Percentiles rank a stretch among this genome's conserved stretches.
These are phyloP conservation scores for Boechera stricta DNA, from an alignment of 345 rosid genomes.

Conservation along the genomic window DNA sequence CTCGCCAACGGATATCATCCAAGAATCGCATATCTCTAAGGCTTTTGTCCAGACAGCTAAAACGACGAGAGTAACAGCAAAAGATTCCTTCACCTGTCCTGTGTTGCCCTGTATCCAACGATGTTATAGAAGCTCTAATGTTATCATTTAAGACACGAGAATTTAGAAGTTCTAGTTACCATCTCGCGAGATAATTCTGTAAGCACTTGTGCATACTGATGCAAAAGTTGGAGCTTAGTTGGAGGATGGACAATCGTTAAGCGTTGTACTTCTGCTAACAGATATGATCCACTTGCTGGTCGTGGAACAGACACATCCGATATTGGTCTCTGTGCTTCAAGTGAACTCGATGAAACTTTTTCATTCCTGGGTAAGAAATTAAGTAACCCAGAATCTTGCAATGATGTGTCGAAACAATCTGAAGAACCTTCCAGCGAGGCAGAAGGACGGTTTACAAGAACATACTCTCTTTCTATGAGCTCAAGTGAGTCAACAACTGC, in stretches of 20 bases:
- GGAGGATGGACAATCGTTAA: conserved; percentile 62
- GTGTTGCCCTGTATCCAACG: conserved; percentile 57
- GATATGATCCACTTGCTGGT: conserved; percentile 46
- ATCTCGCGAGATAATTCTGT: conserved; percentile 65
- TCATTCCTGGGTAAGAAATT: conserved; percentile 48
- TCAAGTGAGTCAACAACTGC: conserved; percentile 63
- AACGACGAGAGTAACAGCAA: conserved; percentile 69
- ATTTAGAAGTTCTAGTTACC: conserved; percentile 48
- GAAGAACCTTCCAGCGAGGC: conserved; percentile 62
- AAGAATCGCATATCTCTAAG: conserved; percentile 59
- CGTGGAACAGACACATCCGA: conserved; percentile 44
- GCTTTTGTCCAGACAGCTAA: conserved; percentile 78
- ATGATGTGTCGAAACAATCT: conserved; percentile 60
- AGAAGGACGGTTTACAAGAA: conserved; percentile 63
- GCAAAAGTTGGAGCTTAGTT: conserved; percentile 59
- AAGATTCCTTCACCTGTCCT: conserved; percentile 63
- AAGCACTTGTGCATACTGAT: conserved; percentile 59
- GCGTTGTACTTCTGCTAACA: conserved; percentile 60
- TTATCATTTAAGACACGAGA: conserved; percentile 5
- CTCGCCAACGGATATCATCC: conserved; percentile 51
- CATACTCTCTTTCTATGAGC: conserved; percentile 79
- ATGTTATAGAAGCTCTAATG: conserved; percentile 9
- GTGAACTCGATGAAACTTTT: conserved; percentile 44
- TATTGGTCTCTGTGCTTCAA: conserved; percentile 48
- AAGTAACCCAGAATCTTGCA: conserved; percentile 54